Evolutionary conservation across 805 yeast genomes (phyloP), one percentile per base, ranked within the genome.

Genomic region (Hanseniaspora taiwanica): DNA sequence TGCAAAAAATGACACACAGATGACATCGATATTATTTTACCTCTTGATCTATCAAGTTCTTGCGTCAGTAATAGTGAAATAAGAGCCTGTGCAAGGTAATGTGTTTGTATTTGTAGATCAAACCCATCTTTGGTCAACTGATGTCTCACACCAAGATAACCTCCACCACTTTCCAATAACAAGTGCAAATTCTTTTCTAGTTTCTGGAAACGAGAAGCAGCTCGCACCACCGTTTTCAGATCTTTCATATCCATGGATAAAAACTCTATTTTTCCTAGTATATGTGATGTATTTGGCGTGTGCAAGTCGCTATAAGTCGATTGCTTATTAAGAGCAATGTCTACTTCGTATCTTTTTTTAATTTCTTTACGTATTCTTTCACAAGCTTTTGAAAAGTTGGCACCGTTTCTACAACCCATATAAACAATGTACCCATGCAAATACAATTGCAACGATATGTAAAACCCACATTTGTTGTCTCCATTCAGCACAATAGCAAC

Each of bases 401-500:
- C 31, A 3, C 62, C 63, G 47, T 72, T 75, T 47, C 94, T 62
- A 3, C 93, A 89, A 2, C 81, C 84, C 27, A 84, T 63, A 53
- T 83, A 84, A 3, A 84, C 78, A 7, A 68, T 63, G 53, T 71
- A 81, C 0, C 95, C 95, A 56, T 83, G 94, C 38, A 81, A 63
- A 51, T 78, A 82, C 5, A 84, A 65, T 51, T 82, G 87, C 19
- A 82, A 63, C 7, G 76, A 83, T 0, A 87, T 77, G 54, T 67
- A 80, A 65, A 72, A 83, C 9, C 95, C 94, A 16, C 81, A 72
- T 0, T 94, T 94, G 42, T 80, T 71, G 49, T 78, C 81, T 5
- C 91, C 93, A 2, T 94, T 93, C 0, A 91, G 78, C 23, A 84
- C 74, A 6, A 84, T 61, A 2, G 83, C 86, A 3, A 81, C 76